Percentiles rank a stretch among this genome's conserved stretches.
phyloP scores from a whole-genome alignment of 768 basidiomycete genomes.

The Leccinum incarnatum region DNA sequence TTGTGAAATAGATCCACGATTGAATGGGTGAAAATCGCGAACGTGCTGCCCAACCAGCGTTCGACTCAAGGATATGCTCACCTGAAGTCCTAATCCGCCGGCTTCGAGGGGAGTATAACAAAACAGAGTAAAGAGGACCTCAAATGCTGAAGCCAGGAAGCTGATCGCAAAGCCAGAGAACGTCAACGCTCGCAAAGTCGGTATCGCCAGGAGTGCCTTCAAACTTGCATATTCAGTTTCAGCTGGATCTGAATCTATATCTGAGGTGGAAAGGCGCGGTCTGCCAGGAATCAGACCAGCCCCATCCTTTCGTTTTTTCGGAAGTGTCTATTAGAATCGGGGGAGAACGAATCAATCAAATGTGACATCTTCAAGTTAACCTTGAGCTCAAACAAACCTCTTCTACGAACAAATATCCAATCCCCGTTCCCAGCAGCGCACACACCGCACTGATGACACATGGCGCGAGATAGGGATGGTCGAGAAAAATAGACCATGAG shows the following conservation, averaged over 20 bases:
- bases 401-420: conserved; percentile 5
- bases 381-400: conserved; percentile 6
- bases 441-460: conserved; percentile 1
- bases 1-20: not conserved
- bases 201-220: not conserved
- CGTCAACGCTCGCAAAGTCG: not conserved
- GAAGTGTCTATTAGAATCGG: conserved; percentile 1
- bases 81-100: conserved; percentile 43
- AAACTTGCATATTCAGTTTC: not conserved
- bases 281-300: not conserved
- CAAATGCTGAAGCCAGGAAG: not conserved
- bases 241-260: not conserved
- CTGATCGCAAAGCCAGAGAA: not conserved
- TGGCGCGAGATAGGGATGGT: conserved; percentile 8
- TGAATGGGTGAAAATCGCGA: not conserved
- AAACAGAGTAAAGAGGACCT: not conserved
- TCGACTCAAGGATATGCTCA: conserved; percentile 16
- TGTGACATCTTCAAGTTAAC: too few relatives aligned
- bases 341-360: not conserved
- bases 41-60: not conserved
- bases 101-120: not conserved
- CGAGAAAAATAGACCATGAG: conserved; percentile 9
- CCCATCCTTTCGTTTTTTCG: not conserved
- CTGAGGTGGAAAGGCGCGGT: not conserved
- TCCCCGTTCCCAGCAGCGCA: not conserved